phyloP scores from a whole-genome alignment of 257 asterid genomes.

The Salvia rosmarinus region DNA sequence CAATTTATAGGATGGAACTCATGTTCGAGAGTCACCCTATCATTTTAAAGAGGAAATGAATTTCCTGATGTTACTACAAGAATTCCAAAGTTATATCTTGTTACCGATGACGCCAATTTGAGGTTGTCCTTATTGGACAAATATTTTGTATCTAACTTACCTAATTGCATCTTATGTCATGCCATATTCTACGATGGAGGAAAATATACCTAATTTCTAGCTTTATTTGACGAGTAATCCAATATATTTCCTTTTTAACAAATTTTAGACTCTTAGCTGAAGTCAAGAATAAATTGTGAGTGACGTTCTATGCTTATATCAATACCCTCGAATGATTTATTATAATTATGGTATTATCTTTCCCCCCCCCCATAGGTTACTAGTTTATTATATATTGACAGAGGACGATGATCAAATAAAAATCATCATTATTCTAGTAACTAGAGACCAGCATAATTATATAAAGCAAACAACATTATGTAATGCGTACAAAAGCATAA shows the following conservation, averaged over 20 bases:
- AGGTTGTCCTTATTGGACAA: constrained; percentile 1
- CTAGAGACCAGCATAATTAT: no score
- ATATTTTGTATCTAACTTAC: constrained; percentile 17
- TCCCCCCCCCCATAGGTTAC: no score
- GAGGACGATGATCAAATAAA: no score
- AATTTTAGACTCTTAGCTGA: neutral
- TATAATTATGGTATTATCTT: no score
- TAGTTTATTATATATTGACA: no score
- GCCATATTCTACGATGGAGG: neutral
- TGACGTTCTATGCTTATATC: no score
- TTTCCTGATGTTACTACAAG: neutral
- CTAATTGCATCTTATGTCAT: constrained; percentile 6
- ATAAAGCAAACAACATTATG: no score
- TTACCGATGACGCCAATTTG: no score
- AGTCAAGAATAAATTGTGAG: neutral
- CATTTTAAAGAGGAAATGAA: neutral
- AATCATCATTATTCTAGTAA: no score
- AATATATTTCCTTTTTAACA: neutral
- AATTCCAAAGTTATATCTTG: neutral
- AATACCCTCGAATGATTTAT: no score
- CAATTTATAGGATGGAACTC: no score
- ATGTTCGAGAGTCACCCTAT: neutral
- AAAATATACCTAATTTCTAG: constrained; percentile 4
- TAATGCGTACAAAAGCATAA: no score
- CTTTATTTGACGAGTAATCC: neutral